Base-by-base conservation (phyloP, 140 eudicot species). In the Bidens hawaiensis region DNA sequence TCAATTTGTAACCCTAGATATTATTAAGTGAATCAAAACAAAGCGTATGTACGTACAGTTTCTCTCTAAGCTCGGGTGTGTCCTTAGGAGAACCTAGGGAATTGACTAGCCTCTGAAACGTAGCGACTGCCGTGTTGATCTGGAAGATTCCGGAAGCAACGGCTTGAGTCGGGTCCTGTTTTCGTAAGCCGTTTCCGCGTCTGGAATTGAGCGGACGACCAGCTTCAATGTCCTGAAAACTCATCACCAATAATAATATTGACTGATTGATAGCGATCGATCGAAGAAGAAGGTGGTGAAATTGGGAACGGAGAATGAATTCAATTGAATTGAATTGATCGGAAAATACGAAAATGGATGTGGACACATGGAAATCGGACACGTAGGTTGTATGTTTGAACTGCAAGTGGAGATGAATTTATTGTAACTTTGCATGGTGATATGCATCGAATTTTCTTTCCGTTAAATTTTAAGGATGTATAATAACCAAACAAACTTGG, bases 191-290 rank as follows among this genome's bases (percentile, higher is more conserved):
- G 14, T 42, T 55, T 56, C 27, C 57, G 0, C 64, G 68, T 57
- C 72, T 64, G 22, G 72, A 47, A 57, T 64, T 76, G 31, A 45
- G 68, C 31, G 62, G 49, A 10, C 81, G 78, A 52, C 97, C 97
- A 31, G 86, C 76, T 84, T 87, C 94, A 15, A 89, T 79, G 73
- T 89, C 95, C 75, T 89, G 87, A 73, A 89, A 89, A 48, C 95
- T 89, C 97, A 89, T 89, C 24, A 22, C 61, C 19, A 13, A 13
- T 11, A 12, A 13, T 24, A 46, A 7, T 22, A 19, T n/a, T n/a
- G n/a, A n/a, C n/a, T n/a, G n/a, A n/a, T n/a, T n/a, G 15, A 58
- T 1, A 18, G 47, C 31, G 9, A 11, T 8, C 14, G 51, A 51
- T 38, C 48, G 40, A 49, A 23, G 45, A 40, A 24, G 11, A 48